These are phyloP conservation scores for Umbilicaria muhlenbergii DNA, from an alignment of 495 filamentous ascomycete species.

Conservation along the genomic window DNA sequence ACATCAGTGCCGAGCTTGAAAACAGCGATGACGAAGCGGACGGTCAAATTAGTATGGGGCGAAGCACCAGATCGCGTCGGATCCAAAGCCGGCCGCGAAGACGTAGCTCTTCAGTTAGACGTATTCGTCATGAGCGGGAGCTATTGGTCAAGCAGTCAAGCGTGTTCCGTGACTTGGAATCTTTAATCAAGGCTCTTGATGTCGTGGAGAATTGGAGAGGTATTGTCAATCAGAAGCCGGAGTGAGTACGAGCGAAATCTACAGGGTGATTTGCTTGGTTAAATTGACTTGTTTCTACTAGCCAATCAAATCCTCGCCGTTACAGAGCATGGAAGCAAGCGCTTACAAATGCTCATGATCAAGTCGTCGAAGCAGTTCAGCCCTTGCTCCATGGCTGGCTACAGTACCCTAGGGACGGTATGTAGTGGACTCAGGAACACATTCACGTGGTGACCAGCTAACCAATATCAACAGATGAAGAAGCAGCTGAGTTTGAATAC, in stretches of 20 bases:
- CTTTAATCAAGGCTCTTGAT: conserved; percentile 48
- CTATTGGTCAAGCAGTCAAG: conserved; percentile 36
- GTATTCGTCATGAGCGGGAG: conserved; percentile 4
- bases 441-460: background rate
- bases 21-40: conserved; percentile 4
- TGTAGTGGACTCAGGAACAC: conserved; percentile 7
- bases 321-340: conserved; percentile 13
- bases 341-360: conserved; percentile 20
- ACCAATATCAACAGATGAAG: conserved; percentile 19
- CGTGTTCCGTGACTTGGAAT: conserved; percentile 60
- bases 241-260: conserved; percentile 17
- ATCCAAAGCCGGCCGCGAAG: background rate
- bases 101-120: background rate
- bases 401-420: conserved; percentile 20
- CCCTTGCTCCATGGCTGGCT: conserved; percentile 28
- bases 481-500: conserved; percentile 27
- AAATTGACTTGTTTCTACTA: background rate
- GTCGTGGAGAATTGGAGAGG: conserved; percentile 43
- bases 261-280: background rate
- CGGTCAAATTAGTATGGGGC: background rate
- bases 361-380: conserved; percentile 20
- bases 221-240: conserved; percentile 28
- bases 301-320: background rate
- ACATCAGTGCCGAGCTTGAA: conserved; percentile 5
- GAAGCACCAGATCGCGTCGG: background rate